phyloP scores from a whole-genome alignment of 306 rosid genomes.

The Chamaecrista fasciculata region DNA sequence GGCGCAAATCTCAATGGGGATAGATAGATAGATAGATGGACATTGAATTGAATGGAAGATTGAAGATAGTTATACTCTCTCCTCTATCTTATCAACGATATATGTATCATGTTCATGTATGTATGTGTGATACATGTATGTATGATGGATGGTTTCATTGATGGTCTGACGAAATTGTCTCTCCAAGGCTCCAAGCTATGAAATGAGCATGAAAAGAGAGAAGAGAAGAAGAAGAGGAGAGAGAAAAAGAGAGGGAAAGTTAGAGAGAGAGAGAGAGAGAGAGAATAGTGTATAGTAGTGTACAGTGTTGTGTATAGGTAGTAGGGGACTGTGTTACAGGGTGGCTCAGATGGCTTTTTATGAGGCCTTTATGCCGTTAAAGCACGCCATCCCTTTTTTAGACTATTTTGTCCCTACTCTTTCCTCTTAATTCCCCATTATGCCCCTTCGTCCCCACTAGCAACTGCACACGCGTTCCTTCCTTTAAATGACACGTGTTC shows the following conservation, averaged over 20 bases:
- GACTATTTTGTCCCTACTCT: constrained; percentile 39
- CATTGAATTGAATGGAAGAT: neutral
- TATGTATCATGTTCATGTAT: too few species aligned
- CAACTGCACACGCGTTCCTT: neutral
- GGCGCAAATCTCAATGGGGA: constrained; percentile 75
- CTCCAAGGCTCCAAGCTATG: constrained; percentile 22
- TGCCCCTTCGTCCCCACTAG: neutral
- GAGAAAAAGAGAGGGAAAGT: neutral
- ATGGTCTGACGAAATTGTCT: constrained; percentile 56
- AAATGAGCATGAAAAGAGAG: constrained; percentile 24
- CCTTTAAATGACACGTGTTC: too few species aligned
- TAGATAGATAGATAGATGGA: too few species aligned
- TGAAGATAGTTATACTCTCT: neutral
- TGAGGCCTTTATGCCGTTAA: constrained; percentile 41
- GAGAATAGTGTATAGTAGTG: neutral
- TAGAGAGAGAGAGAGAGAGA: constrained; percentile 23
- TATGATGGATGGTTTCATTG: constrained; percentile 28
- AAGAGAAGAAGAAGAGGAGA: neutral
- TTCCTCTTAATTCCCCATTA: neutral
- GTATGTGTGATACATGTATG: too few species aligned
- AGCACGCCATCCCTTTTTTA: constrained; percentile 50
- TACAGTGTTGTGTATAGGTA: constrained; percentile 32
- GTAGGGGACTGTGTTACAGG: constrained; percentile 67
- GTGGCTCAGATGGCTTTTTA: constrained; percentile 41
- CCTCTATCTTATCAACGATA: neutral